A percentile compares a stretch with the other conserved stretches of the same genome.
Evolutionary conservation across 2,329 filamentous ascomycete genomes (phyloP).

Genomic region (Claviceps quebecensis): DNA sequence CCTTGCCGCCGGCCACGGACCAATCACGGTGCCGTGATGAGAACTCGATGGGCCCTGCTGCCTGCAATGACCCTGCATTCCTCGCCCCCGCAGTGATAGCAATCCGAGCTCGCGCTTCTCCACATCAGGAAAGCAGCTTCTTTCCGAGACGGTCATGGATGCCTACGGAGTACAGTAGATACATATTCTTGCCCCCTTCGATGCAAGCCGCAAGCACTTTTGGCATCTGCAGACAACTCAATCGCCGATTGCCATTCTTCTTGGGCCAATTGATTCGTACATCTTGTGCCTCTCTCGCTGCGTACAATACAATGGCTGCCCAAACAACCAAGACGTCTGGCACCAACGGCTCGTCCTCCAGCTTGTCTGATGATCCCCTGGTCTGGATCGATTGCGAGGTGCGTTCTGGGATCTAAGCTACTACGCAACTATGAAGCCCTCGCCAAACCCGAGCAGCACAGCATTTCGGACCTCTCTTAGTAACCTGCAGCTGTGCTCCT

Average conservation of each 20-base stretch:
- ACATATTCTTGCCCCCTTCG: too few relatives aligned
- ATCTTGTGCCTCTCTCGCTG: not conserved
- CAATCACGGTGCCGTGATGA: constrained; percentile 6
- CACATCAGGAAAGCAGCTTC: too few relatives aligned
- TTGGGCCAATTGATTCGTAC: not conserved
- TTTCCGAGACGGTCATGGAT: too few relatives aligned
- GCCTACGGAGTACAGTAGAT: too few relatives aligned
- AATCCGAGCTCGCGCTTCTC: too few relatives aligned
- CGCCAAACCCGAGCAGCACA: not conserved
- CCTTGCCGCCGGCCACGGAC: not conserved
- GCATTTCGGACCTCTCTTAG: not conserved
- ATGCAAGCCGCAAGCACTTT: too few relatives aligned
- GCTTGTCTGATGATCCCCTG: constrained; percentile 39
- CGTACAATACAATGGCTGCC: not conserved
- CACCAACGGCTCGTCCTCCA: not conserved
- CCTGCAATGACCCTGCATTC: too few relatives aligned
- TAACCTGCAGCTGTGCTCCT: not conserved
- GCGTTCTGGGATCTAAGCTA: not conserved
- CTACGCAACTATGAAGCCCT: not conserved
- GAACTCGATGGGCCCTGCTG: constrained; percentile 5
- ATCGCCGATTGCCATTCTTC: too few relatives aligned
- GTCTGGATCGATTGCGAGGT: constrained; percentile 73
- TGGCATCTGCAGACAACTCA: too few relatives aligned
- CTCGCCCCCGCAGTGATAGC: too few relatives aligned
- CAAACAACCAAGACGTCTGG: not conserved